These are phyloP conservation scores for Quercus cerris DNA, from an alignment of 306 rosid species.

Conservation along the genomic window DNA sequence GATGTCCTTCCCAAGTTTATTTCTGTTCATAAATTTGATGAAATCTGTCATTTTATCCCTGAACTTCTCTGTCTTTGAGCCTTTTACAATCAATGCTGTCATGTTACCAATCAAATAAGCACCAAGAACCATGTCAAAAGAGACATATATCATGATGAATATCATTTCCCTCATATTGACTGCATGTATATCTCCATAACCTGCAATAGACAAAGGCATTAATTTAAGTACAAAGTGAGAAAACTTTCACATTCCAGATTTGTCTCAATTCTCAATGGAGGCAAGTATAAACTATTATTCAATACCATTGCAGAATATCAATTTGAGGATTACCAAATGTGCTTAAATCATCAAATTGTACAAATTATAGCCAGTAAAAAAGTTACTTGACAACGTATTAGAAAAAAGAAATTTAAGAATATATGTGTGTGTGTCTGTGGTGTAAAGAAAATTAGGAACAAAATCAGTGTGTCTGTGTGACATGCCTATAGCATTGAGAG, in stretches of 20 bases:
- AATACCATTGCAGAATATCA: not conserved
- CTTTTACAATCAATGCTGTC: constrained; percentile 98
- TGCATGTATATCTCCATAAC: constrained; percentile 98
- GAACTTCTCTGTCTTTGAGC: constrained; percentile 89
- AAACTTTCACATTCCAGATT: not conserved
- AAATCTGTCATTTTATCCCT: constrained; percentile 95
- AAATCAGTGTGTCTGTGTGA: no score
- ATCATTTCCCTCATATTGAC: constrained; percentile 95
- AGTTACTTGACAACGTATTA: not conserved
- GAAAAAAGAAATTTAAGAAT: not conserved
- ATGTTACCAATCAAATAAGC: constrained; percentile 98
- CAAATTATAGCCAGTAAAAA: not conserved
- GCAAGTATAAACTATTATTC: not conserved
- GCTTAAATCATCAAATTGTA: not conserved
- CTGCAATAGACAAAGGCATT: constrained; percentile 42
- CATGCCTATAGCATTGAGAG: no score
- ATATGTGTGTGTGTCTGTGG: not conserved
- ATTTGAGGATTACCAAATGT: not conserved
- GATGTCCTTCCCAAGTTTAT: constrained; percentile 73
- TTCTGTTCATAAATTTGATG: constrained; percentile 86
- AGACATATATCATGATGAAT: constrained; percentile 85
- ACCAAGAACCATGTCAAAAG: constrained; percentile 96
- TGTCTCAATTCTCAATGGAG: no score
- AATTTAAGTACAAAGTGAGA: constrained; percentile 11
- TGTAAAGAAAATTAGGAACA: not conserved